These are phyloP conservation scores for Stagonosporopsis cucurbitacearum DNA, from an alignment of 2,329 filamentous ascomycete species.

Conservation along the genomic window DNA sequence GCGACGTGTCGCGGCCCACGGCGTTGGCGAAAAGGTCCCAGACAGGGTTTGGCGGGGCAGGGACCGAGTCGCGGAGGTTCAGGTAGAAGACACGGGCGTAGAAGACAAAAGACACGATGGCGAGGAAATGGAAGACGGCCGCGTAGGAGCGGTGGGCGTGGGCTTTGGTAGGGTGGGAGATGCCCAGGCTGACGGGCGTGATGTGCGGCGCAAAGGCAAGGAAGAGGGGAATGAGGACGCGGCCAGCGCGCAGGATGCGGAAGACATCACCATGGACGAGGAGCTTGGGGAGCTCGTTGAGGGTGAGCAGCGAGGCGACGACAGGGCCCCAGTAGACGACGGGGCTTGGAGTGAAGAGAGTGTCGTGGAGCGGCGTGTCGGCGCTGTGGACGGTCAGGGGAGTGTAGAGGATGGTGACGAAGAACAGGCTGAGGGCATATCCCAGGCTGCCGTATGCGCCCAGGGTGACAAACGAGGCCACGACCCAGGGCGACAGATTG, in stretches of 20 bases:
- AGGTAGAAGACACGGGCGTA: slow-evolving; percentile 55
- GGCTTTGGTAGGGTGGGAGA: slow-evolving; percentile 50
- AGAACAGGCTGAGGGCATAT: slow-evolving; percentile 69
- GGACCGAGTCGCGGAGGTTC: slow-evolving; percentile 57
- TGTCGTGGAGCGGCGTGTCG: slow-evolving; percentile 37
- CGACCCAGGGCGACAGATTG: slow-evolving; percentile 56
- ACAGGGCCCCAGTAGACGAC: slow-evolving; percentile 50
- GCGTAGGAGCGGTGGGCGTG: slow-evolving; percentile 52
- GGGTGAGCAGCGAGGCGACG: slow-evolving; percentile 56
- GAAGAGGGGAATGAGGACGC: slow-evolving; percentile 41
- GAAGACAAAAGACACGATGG: slow-evolving; percentile 53
- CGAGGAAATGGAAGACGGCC: slow-evolving; percentile 58
- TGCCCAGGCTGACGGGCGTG: slow-evolving; percentile 60
- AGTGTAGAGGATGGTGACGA: slow-evolving; percentile 63
- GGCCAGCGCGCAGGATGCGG: slow-evolving; percentile 34
- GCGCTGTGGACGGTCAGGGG: slow-evolving; percentile 55
- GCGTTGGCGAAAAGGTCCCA: slow-evolving; percentile 44
- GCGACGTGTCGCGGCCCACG: slow-evolving; percentile 56
- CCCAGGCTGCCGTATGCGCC: slow-evolving; percentile 66
- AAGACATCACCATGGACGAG: slow-evolving; percentile 31
- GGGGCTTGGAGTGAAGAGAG: slow-evolving; percentile 44
- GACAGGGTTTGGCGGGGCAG: slow-evolving; percentile 51
- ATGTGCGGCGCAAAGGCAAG: slow-evolving; percentile 48
- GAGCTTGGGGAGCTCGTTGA: slow-evolving; percentile 48
- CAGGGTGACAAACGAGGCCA: slow-evolving; percentile 65